Evolutionary conservation across 108 stramenopile species (phyloP).

Genomic region (Aurantiochytrium sp.): DNA sequence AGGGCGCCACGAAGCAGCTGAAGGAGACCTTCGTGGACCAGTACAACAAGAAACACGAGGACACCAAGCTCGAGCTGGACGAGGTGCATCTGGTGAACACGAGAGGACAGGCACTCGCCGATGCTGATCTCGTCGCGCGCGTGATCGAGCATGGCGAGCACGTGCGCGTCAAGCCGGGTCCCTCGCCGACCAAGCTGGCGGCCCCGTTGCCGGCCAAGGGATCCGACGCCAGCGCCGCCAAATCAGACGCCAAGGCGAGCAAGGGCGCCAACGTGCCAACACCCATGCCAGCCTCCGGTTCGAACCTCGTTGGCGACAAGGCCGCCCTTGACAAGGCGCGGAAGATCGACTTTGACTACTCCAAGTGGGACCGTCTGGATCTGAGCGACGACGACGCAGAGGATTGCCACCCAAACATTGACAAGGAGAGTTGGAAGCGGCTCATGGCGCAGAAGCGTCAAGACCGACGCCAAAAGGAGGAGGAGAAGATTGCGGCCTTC

Average conservation of each 20-base stretch:
- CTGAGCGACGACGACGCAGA: constrained; percentile 87
- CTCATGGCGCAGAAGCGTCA: constrained; percentile 27
- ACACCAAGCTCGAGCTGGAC: constrained; percentile 45
- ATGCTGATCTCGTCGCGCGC: background rate
- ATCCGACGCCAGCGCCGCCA: background rate
- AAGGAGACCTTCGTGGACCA: constrained; percentile 68
- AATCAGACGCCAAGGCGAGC: background rate
- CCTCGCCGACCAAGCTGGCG: background rate
- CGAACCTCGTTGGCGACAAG: background rate
- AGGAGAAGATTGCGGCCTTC: background rate
- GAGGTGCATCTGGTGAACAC: constrained; percentile 48
- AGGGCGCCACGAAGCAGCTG: constrained; percentile 63
- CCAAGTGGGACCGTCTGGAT: constrained; percentile 96
- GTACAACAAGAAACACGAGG: constrained; percentile 64
- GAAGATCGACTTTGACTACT: constrained; percentile 82
- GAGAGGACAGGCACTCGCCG: background rate
- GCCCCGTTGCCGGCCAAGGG: background rate
- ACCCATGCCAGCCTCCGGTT: background rate
- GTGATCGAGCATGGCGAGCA: background rate
- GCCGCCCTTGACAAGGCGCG: background rate
- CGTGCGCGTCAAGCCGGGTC: constrained; percentile 5
- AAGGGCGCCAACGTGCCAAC: background rate
- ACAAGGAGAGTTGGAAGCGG: constrained; percentile 77
- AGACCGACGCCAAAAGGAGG: background rate
- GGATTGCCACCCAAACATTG: constrained; percentile 98